phyloP scores from a whole-genome alignment of 345 rosid species.

The Salix viminalis region DNA sequence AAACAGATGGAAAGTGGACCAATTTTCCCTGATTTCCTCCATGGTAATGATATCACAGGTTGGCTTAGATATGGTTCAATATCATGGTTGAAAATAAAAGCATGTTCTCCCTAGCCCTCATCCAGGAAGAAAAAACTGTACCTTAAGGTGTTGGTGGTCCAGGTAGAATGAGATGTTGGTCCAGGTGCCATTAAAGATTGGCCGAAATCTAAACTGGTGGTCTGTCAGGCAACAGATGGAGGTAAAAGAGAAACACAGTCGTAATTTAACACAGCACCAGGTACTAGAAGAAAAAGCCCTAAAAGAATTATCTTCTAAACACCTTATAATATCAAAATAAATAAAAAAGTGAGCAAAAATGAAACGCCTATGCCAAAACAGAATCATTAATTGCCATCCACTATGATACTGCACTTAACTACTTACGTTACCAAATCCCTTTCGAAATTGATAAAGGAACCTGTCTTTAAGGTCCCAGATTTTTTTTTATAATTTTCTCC shows the following conservation, averaged over 20 bases:
- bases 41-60: neutral
- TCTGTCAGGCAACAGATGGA: slow-evolving; percentile 17
- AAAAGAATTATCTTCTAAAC: slow-evolving; percentile 10
- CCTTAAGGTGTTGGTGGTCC: slow-evolving; percentile 14
- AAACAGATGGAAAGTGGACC: neutral
- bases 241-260: neutral
- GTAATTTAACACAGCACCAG: slow-evolving; percentile 10
- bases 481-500: slow-evolving; percentile 12
- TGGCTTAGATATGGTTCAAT: slow-evolving; percentile 1
- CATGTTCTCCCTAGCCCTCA: neutral
- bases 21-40: neutral
- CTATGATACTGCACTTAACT: slow-evolving; percentile 6
- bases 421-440: slow-evolving; percentile 15
- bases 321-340: neutral
- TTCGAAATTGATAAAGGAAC: slow-evolving; percentile 12
- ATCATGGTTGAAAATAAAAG: neutral
- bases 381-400: neutral
- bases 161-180: slow-evolving; percentile 17
- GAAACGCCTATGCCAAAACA: slow-evolving; percentile 9
- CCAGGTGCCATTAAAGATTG: slow-evolving; percentile 25
- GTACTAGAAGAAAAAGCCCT: slow-evolving; percentile 9
- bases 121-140: neutral
- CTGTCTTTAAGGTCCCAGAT: neutral
- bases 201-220: slow-evolving; percentile 25
- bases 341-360: neutral